These are phyloP conservation scores for Elongisporangium senticosum DNA, from an alignment of 352 stramenopile species.

Conservation along the genomic window DNA sequence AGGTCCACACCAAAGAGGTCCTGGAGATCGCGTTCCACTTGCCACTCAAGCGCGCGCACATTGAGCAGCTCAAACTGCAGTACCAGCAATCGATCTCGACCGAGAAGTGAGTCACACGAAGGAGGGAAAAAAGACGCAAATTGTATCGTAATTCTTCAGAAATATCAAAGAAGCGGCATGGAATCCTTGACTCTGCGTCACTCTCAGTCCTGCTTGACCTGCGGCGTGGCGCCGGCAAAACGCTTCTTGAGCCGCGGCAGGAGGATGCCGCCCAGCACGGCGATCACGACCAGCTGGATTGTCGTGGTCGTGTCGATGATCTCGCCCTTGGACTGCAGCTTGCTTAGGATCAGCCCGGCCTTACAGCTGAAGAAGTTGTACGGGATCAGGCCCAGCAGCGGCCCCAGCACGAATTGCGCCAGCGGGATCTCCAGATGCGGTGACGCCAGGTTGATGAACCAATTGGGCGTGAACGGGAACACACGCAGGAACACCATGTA, in stretches of 20 bases:
- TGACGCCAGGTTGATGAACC: constrained; percentile 84
- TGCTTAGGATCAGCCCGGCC: constrained; percentile 63
- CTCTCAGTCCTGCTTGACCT: constrained; percentile 22
- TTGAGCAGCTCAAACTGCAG: constrained; percentile 33
- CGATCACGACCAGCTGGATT: constrained; percentile 69
- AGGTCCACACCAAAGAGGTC: constrained; percentile 62
- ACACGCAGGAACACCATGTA: constrained; percentile 82
- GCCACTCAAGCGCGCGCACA: constrained; percentile 52
- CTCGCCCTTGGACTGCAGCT: constrained; percentile 60
- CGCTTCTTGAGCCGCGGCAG: constrained; percentile 61
- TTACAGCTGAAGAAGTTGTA: constrained; percentile 87
- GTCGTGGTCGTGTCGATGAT: constrained; percentile 78
- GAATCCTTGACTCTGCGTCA: not conserved
- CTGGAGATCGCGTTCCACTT: constrained; percentile 46
- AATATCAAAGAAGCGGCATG: not conserved
- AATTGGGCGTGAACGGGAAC: constrained; percentile 82
- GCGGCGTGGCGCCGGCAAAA: constrained; percentile 24
- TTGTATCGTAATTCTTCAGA: constrained; percentile 1
- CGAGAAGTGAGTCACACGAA: constrained; percentile 8
- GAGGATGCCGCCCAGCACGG: constrained; percentile 46
- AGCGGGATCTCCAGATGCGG: constrained; percentile 68
- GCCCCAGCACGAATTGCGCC: constrained; percentile 49
- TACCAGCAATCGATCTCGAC: constrained; percentile 44
- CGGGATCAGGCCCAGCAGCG: constrained; percentile 61
- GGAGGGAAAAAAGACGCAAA: constrained; percentile 6